Conservation (phyloP, 108 stramenopile genomes). For the Skeletonema menzelii region DNA sequence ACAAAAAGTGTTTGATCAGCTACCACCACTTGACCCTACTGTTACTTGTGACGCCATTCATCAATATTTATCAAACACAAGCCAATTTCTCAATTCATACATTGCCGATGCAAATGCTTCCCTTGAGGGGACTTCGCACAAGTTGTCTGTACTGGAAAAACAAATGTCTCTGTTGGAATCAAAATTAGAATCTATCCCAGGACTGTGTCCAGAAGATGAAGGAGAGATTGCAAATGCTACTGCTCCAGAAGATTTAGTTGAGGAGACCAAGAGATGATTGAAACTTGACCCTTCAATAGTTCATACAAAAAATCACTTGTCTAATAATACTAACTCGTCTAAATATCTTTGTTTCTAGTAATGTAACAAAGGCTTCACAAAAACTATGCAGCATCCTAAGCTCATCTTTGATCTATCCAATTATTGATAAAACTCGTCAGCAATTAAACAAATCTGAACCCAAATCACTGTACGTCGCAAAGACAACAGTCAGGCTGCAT, state of each 20-base stretch:
- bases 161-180: conserved; percentile 42
- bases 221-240: background rate
- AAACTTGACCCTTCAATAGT: background rate
- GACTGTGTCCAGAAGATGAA: conserved; percentile 20
- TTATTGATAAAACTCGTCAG: background rate
- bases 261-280: background rate
- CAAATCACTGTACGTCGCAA: background rate
- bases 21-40: conserved; percentile 33
- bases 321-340: background rate
- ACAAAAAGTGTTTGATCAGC: conserved; percentile 22
- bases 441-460: background rate
- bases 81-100: conserved; percentile 38
- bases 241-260: background rate
- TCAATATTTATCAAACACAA: conserved; percentile 33
- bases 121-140: conserved; percentile 28
- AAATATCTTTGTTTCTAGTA: background rate
- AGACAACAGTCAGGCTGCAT: background rate
- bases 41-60: conserved; percentile 36
- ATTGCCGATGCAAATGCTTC: conserved; percentile 41
- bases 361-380: background rate
- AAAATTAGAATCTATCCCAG: conserved; percentile 34
- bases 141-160: conserved; percentile 32
- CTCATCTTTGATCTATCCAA: background rate
- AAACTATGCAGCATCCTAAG: background rate
- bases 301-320: background rate